Base-by-base conservation (phyloP, 495 filamentous ascomycete species). In the Parmelia sp. region DNA sequence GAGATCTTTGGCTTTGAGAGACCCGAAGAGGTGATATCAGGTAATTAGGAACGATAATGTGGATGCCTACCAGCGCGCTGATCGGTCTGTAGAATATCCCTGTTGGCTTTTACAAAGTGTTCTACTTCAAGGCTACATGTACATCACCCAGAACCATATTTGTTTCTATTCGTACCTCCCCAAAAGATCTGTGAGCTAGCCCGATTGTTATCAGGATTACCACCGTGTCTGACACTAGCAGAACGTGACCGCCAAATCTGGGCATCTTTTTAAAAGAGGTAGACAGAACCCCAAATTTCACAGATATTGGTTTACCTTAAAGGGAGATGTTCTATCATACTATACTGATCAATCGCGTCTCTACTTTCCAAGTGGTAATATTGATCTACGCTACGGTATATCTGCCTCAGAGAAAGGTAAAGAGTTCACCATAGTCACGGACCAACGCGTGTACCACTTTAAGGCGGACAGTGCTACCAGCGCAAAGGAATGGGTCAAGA, bases 131-230 rank as follows among this genome's bases (percentile, higher is more conserved):
- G 94, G 94, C 4, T 96, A 95, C 73, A 89, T 98, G 88, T 98
- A 97, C 78, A 90, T 98, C 71, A 97, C 95, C 0, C 82, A 88
- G 60, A 86, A 86, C 63, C 94, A 98, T 73, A 89, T 98, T 60
- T 96, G 92, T 70, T 98, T 98, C 74, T 97, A 97, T 72, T 92
- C 95, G 17, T 97, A 97, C 73, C 77, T 97, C 37, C 92, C 94
- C 10, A 93, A 90, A 78, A 96, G 93, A 80, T 83, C 87, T 49
- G 88, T 90, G 78, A 76, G 83, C 49, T 39, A 27, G 25, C 31
- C 29, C 64, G 44, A 35, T n/a, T 19, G 35, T 49, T 42, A n/a
- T 27, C 35, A 29, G 8, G 25, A 3, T 23, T 19, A 51, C 27
- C 6, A 31, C 23, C 15, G 25, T 14, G 40, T 53, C 21, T 57